These are phyloP conservation scores for Penicillium paxilli DNA, from an alignment of 495 filamentous ascomycete genomes.

Conservation along the genomic window DNA sequence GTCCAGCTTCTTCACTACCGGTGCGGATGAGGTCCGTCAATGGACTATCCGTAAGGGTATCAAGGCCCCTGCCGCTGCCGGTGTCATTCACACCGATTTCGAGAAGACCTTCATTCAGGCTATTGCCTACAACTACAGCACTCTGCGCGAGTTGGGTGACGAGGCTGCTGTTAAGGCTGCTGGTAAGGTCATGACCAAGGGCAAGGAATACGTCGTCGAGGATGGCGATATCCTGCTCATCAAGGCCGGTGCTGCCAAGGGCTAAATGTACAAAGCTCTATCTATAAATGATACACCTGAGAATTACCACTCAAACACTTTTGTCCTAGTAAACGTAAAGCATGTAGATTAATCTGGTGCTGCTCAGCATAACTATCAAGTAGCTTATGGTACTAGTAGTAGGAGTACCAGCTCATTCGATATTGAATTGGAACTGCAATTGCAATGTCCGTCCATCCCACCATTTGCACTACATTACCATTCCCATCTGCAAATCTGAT, in stretches of 20 bases:
- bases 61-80: slow-evolving; percentile 95
- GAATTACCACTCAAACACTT: neutral
- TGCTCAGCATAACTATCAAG: too few species aligned
- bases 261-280: slow-evolving; percentile 40
- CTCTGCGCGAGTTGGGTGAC: slow-evolving; percentile 81
- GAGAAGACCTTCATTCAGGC: slow-evolving; percentile 99
- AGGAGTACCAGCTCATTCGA: too few species aligned
- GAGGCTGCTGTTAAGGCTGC: slow-evolving; percentile 86
- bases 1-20: slow-evolving; percentile 95
- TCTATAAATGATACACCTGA: slow-evolving; percentile 13
- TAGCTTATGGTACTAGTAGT: too few species aligned
- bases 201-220: slow-evolving; percentile 85
- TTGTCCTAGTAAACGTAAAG: neutral
- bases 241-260: slow-evolving; percentile 94
- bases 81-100: slow-evolving; percentile 98
- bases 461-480: neutral
- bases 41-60: slow-evolving; percentile 97
- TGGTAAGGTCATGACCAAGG: slow-evolving; percentile 97
- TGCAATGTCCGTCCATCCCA: neutral
- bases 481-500: neutral
- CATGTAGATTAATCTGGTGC: neutral
- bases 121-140: slow-evolving; percentile 80
- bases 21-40: slow-evolving; percentile 94
- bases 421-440: too few species aligned
- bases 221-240: slow-evolving; percentile 70